Evolutionary conservation across 768 basidiomycete genomes (phyloP), one percentile per base, ranked within the genome.

Genomic region (Russula abietina): DNA sequence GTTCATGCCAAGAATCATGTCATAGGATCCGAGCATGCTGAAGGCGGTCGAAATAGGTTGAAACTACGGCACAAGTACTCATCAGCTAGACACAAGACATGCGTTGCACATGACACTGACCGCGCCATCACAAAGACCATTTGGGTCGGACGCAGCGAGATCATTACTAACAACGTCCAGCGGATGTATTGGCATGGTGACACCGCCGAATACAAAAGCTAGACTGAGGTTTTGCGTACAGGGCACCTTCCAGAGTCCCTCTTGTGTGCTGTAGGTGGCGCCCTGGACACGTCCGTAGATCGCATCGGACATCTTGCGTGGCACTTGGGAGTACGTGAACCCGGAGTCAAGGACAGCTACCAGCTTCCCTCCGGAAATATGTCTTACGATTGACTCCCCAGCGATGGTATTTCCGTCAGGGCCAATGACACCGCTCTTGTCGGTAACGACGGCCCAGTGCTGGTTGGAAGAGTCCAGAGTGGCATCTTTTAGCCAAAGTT

Each of bases 21-120:
- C 89, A 66, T 88, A 92, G 70, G 87, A 80, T 65, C 88, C 87
- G 30, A 88, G 80, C 46, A 89, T 66, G 75, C 87, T 86, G 75
- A 91, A 89, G 5, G 89, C 88, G 4, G 84, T 82, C 16, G 89
- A 88, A 66, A 91, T 88, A 2, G 89, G 90, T 78, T 92, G 90
- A 79, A 89, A 92, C 83, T 89, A 67, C 41, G 16, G 33, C 61
- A 14, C 32, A 12, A 39, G 19, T 7, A n/a, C 46, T 45, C 28
- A 12, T 72, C 52, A 70, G 61, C 19, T 30, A 54, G 16, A 4
- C 22, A 41, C 22, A 32, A 49, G 26, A 3, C 22, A 19, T 11
- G n/a, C 14, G 19, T 26, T n/a, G 11, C 2, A 6, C 4, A 24
- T 11, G 38, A 54, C 33, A 79, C 86, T 71, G 70, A 89, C 87